phyloP scores from a whole-genome alignment of 805 yeast species.

The Yarrowia sp. region DNA sequence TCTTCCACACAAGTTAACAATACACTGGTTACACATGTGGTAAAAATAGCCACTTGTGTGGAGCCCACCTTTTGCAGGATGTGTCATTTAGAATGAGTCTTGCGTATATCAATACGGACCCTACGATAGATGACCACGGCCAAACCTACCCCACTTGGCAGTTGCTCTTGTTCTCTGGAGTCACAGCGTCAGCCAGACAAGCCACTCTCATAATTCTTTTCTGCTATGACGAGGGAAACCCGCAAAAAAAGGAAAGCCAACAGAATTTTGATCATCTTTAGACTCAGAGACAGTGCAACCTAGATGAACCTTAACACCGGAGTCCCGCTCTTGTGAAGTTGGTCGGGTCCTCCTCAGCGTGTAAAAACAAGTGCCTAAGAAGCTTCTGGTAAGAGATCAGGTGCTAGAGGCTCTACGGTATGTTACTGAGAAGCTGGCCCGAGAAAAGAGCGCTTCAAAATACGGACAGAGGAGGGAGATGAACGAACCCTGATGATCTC shows the following conservation, averaged over 20 bases:
- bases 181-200: not conserved
- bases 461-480: not conserved
- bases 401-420: not conserved
- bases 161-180: not conserved
- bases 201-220: not conserved
- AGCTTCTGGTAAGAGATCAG: not conserved
- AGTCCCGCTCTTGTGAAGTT: not conserved
- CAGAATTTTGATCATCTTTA: not conserved
- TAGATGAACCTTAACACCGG: not conserved
- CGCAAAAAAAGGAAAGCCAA: not conserved
- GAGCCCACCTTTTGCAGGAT: not conserved
- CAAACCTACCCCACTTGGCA: not conserved
- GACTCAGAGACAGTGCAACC: slow-evolving; percentile 1
- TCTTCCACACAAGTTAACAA: no score
- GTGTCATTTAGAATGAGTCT: not conserved
- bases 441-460: not conserved
- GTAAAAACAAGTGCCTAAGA: not conserved
- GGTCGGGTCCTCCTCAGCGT: not conserved
- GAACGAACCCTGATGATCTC: not conserved
- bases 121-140: no score
- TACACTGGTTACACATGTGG: not conserved
- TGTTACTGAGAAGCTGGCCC: not conserved
- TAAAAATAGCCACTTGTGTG: not conserved
- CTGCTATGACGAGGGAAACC: not conserved
- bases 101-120: no score